Evolutionary conservation across 345 rosid species (phyloP).

Genomic region (Gossypium raimondii): DNA sequence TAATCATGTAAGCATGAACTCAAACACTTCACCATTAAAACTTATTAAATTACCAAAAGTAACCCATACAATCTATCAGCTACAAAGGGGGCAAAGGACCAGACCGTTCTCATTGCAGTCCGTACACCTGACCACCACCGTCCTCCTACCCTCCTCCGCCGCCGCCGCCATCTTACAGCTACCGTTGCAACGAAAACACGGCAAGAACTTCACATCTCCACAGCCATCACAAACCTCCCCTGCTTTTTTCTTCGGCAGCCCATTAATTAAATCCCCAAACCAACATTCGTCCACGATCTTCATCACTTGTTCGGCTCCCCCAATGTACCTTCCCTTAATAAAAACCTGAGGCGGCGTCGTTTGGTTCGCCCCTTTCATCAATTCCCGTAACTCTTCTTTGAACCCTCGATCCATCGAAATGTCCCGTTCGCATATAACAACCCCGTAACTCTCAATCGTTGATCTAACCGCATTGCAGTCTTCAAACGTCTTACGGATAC

Average conservation of each 20-base stretch:
- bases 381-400: constrained; percentile 49
- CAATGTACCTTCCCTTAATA: constrained; percentile 71
- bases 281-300: constrained; percentile 61
- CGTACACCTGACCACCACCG: constrained; percentile 45
- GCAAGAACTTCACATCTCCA: constrained; percentile 65
- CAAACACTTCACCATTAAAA: neutral
- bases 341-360: constrained; percentile 67
- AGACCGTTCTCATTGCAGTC: constrained; percentile 93
- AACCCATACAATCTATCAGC: constrained; percentile 3
- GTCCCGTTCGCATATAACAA: constrained; percentile 58
- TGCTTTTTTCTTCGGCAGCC: constrained; percentile 41
- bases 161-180: constrained; percentile 51
- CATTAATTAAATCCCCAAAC: constrained; percentile 50
- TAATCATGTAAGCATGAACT: constrained; percentile 5
- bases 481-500: constrained; percentile 75
- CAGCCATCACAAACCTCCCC: constrained; percentile 58
- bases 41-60: neutral
- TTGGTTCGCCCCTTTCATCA: constrained; percentile 30
- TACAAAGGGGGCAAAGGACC: constrained; percentile 75
- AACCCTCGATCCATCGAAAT: constrained; percentile 64
- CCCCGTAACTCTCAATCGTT: constrained; percentile 49
- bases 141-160: constrained; percentile 24
- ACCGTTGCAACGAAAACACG: constrained; percentile 73
- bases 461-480: constrained; percentile 67
- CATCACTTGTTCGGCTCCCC: constrained; percentile 79